phyloP scores from a whole-genome alignment of 2,329 filamentous ascomycete genomes.

The Trichoderma sp. region DNA sequence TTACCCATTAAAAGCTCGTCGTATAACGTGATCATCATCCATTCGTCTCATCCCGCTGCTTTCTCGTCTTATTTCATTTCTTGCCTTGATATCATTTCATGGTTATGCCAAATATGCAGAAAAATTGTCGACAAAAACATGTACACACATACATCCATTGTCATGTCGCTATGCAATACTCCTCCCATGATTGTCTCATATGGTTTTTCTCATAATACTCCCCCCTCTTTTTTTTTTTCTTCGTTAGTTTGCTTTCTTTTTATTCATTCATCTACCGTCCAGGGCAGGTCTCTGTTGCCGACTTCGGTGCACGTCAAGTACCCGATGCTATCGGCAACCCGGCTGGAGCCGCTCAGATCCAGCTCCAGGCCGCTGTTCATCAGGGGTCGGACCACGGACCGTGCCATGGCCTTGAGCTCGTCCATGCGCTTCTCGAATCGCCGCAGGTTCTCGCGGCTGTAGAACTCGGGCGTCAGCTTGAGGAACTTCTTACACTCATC shows the following conservation, averaged over 20 bases:
- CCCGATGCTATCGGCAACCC: conserved; percentile 42
- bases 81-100: background rate
- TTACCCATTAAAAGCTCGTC: background rate
- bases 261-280: conserved; percentile 39
- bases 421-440: conserved; percentile 84
- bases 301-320: conserved; percentile 53
- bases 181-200: background rate
- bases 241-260: background rate
- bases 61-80: background rate
- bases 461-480: conserved; percentile 76
- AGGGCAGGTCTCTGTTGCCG: conserved; percentile 49
- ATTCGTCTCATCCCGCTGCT: background rate
- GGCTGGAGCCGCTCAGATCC: conserved; percentile 53
- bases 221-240: background rate
- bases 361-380: conserved; percentile 84
- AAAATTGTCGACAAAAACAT: background rate
- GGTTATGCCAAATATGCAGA: background rate
- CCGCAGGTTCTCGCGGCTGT: conserved; percentile 80
- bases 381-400: conserved; percentile 77
- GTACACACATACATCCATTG: background rate
- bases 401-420: conserved; percentile 79
- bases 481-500: conserved; percentile 90
- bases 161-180: background rate
- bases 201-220: background rate
- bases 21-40: conserved; percentile 12